Evolutionary conservation across 192 early-diverging fungal genomes (phyloP).

Genomic region (Coemansia pectinata): DNA sequence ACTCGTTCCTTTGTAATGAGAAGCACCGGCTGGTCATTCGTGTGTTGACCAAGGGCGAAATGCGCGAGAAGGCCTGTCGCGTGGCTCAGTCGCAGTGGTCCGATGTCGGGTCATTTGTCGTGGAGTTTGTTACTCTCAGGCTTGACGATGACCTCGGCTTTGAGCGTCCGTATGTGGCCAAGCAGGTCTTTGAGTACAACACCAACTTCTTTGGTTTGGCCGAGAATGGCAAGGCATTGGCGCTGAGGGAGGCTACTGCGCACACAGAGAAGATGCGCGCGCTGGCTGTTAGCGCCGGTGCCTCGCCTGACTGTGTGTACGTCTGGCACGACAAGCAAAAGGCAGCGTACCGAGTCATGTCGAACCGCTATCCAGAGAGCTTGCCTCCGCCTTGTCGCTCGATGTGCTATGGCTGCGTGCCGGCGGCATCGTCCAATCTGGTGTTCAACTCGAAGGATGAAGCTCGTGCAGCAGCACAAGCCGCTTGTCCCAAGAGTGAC

Average conservation of each 20-base stretch:
- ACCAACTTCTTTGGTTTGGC: conserved; percentile 41
- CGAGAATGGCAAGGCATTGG: conserved; percentile 38
- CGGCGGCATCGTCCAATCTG: conserved; percentile 18
- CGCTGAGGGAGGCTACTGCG: conserved; percentile 17
- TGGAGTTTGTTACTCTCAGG: conserved; percentile 16
- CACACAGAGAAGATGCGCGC: conserved; percentile 29
- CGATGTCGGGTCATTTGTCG: conserved; percentile 30
- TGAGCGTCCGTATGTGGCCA: conserved; percentile 17
- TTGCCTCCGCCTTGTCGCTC: conserved; percentile 45
- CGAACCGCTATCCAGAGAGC: conserved; percentile 29
- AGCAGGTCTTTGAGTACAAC: conserved; percentile 47
- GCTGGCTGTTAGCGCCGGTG: conserved; percentile 21
- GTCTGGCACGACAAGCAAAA: conserved; percentile 55
- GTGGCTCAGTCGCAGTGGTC: conserved; percentile 38
- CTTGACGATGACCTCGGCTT: conserved; percentile 36
- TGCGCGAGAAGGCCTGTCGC: conserved; percentile 25
- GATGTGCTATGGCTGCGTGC: conserved; percentile 45
- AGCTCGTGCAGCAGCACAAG: conserved; percentile 22
- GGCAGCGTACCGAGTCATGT: conserved; percentile 49
- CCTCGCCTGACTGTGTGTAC: conserved; percentile 34
- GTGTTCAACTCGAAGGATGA: conserved; percentile 39
- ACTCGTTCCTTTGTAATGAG: conserved; percentile 45
- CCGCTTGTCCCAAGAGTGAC: conserved; percentile 1
- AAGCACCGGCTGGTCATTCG: conserved; percentile 45
- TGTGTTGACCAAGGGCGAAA: not conserved